Evolutionary conservation across 352 stramenopile species (phyloP).

Genomic region (Salisapilia sapeloensis): DNA sequence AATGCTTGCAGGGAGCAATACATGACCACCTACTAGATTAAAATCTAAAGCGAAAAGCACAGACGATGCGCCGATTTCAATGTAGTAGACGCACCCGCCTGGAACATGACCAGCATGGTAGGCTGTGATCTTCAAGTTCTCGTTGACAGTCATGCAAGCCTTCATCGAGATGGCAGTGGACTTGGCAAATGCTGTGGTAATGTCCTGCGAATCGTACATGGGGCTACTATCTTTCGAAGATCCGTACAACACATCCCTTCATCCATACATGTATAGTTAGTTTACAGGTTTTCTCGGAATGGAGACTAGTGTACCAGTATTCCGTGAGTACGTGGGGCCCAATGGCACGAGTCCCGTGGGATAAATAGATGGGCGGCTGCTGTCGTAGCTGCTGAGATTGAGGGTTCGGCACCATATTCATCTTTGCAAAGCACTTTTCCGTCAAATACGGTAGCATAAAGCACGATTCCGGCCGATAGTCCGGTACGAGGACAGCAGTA

Average conservation of each 20-base stretch:
- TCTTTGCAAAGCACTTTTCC: slow-evolving; percentile 26
- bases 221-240: slow-evolving; percentile 26
- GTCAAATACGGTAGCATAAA: slow-evolving; percentile 61
- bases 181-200: slow-evolving; percentile 29
- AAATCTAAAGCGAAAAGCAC: slow-evolving; percentile 69
- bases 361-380: slow-evolving; percentile 35
- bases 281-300: not conserved
- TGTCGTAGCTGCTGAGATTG: slow-evolving; percentile 6
- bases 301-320: slow-evolving; percentile 23
- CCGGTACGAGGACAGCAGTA: slow-evolving; percentile 43
- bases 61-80: slow-evolving; percentile 54
- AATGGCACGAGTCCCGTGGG: slow-evolving; percentile 60
- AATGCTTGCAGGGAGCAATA: slow-evolving; percentile 52
- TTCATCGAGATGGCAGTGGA: slow-evolving; percentile 28
- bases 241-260: slow-evolving; percentile 18
- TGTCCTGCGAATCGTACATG: slow-evolving; percentile 42
- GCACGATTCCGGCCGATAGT: slow-evolving; percentile 47
- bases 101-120: slow-evolving; percentile 66
- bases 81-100: slow-evolving; percentile 56
- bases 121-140: slow-evolving; percentile 59
- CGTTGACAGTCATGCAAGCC: slow-evolving; percentile 30
- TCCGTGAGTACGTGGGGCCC: slow-evolving; percentile 48
- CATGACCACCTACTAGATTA: slow-evolving; percentile 48
- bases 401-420: slow-evolving; percentile 4
- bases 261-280: slow-evolving; percentile 1